Percentiles rank a stretch among this genome's conserved stretches.
phyloP scores from a whole-genome alignment of 2,329 filamentous ascomycete species.

The Acephala macrosclerotiorum region DNA sequence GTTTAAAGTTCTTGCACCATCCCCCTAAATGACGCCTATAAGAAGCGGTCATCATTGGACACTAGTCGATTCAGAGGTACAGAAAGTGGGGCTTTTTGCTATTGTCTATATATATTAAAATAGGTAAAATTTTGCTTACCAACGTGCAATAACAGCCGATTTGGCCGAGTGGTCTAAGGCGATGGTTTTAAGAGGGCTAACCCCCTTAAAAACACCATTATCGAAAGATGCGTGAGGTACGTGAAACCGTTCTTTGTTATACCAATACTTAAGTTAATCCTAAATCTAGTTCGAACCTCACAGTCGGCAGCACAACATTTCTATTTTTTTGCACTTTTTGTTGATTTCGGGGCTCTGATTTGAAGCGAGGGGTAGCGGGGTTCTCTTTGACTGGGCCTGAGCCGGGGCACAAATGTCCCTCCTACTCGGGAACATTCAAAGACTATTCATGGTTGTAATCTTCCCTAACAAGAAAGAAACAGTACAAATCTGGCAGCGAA shows the following conservation, averaged over 20 bases:
- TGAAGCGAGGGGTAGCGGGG: not conserved
- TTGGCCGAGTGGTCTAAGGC: conserved; percentile 42
- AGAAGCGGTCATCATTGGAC: not conserved
- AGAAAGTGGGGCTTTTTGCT: not conserved
- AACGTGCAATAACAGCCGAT: conserved; percentile 17
- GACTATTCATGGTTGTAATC: no score
- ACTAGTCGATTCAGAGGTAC: not conserved
- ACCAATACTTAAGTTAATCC: no score
- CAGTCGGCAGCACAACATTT: conserved; percentile 28
- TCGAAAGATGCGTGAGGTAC: conserved; percentile 43
- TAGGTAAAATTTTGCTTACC: not conserved
- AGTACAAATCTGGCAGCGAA: no score
- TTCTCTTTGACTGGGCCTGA: no score
- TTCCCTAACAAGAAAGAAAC: no score
- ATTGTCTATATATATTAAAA: not conserved
- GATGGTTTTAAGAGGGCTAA: conserved; percentile 40
- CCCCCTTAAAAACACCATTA: conserved; percentile 38
- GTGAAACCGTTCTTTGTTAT: no score
- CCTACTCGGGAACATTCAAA: no score
- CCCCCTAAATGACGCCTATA: not conserved
- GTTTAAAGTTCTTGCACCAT: no score
- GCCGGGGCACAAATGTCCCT: no score
- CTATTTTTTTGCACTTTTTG: conserved; percentile 13
- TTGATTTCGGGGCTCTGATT: not conserved
- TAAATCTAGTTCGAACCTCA: conserved; percentile 46